Evolutionary conservation across 805 yeast genomes (phyloP), one percentile per base, ranked within the genome.

Genomic region (Schizosaccharomyces lindneri): DNA sequence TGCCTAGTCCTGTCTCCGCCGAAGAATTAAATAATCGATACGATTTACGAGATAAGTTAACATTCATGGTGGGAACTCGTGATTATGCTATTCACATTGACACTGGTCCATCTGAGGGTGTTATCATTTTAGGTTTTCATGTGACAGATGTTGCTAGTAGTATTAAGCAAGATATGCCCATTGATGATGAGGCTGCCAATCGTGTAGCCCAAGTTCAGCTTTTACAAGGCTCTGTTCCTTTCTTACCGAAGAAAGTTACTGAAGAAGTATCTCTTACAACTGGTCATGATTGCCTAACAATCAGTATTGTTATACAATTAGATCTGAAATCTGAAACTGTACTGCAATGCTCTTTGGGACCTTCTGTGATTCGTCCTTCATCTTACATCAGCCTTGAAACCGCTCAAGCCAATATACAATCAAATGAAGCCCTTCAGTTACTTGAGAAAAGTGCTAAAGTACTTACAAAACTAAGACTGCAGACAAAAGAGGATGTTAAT

Each of bases 151-250:
- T 84, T 4, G 76, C 94, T 2, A 80, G 81, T 59, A 86, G 75
- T 66, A 72, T 90, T 61, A 81, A 79, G 65, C 83, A 81, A 51
- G 90, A 88, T n/a, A 81, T 95, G 0, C 73, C 80, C 9, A 73
- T 90, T 64, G 98, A 93, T 68, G 82, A 90, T 64, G 88, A 90
- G 70, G 84, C 95, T 0, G 85, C 87, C 72, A 89, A 87, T 74
- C 79, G 97, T 70, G 87, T 94, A 0, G 80, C 90, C 3, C 82
- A 95, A 7, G 97, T 90, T 3, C 85, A 83, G 68, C 77, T 89
- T 70, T 90, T 94, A 15, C 95, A 89, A 69, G 79, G 79, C 64
- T 75, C 78, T 39, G 79, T 81, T 55, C 79, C 83, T 63, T 75
- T 88, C 65, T 78, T 83, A 65, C 95, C 96, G 11, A 73, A 74